Percentiles rank a stretch among this genome's conserved stretches.
phyloP scores from a whole-genome alignment of 164 flowering plant species.

The Magnolia officinalis region DNA sequence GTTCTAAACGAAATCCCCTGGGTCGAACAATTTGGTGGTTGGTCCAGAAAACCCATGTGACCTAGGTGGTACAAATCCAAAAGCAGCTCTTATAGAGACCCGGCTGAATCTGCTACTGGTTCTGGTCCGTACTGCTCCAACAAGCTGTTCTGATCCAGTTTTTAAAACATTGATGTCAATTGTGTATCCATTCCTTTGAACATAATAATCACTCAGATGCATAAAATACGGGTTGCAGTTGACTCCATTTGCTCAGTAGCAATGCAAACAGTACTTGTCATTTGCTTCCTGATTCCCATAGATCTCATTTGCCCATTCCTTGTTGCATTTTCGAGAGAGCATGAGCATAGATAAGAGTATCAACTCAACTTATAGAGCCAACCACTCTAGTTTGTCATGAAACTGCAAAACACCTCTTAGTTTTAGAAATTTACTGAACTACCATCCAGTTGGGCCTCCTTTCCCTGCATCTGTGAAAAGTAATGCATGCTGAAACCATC shows the following conservation, averaged over 20 bases:
- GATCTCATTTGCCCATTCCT: not conserved
- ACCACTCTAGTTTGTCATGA: too few species aligned
- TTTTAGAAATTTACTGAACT: too few species aligned
- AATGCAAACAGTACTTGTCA: not conserved
- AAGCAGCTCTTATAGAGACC: not conserved
- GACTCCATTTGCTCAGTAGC: not conserved
- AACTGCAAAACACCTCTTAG: too few species aligned
- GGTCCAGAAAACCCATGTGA: too few species aligned
- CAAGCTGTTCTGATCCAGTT: not conserved
- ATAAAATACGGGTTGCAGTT: not conserved
- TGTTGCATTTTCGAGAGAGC: too few species aligned
- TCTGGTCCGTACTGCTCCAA: not conserved
- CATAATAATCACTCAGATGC: not conserved
- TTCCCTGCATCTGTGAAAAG: not conserved
- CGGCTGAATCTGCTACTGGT: not conserved
- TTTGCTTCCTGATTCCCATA: not conserved
- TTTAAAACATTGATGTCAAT: not conserved
- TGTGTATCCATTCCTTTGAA: not conserved
- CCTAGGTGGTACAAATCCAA: too few species aligned
- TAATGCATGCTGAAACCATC: not conserved
- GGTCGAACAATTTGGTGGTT: too few species aligned
- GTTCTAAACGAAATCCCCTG: too few species aligned
- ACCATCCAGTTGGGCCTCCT: too few species aligned
- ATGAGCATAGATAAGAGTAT: too few species aligned
- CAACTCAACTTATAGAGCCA: too few species aligned